phyloP scores from a whole-genome alignment of 352 stramenopile species.

The Phytophthora chlamydospora region DNA sequence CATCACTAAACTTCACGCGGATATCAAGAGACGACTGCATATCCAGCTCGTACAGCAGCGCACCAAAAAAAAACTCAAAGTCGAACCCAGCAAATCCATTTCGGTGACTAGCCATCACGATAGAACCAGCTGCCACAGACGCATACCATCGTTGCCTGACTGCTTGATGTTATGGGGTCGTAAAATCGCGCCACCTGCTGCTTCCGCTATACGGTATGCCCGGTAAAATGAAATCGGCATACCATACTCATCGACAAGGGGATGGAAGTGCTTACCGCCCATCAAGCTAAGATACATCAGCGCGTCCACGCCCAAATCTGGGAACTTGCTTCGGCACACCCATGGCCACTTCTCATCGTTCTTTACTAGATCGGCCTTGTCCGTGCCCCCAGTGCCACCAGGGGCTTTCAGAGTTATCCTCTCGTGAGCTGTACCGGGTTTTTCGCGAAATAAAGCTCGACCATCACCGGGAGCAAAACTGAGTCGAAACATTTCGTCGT shows the following conservation, averaged over 20 bases:
- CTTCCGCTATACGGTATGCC: background rate
- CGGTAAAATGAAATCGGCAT: background rate
- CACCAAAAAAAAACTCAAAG: background rate
- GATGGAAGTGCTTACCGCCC: background rate
- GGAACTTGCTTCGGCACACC: background rate
- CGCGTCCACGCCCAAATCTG: too few species aligned
- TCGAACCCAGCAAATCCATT: conserved; percentile 7
- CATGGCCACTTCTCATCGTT: background rate
- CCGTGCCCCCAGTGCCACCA: too few species aligned
- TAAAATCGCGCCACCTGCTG: background rate
- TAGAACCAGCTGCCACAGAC: background rate
- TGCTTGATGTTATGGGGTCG: background rate
- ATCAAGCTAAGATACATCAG: conserved; percentile 1
- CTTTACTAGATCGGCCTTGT: background rate
- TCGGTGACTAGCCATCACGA: conserved; percentile 4
- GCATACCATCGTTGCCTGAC: background rate
- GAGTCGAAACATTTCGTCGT: background rate
- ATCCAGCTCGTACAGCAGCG: conserved; percentile 2
- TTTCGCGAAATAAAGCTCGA: background rate
- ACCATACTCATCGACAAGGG: background rate
- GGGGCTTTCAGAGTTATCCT: too few species aligned
- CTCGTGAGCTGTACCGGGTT: background rate
- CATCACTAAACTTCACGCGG: background rate
- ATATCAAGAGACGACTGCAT: conserved; percentile 1
- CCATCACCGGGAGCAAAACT: background rate